Conservation (phyloP, 2,329 filamentous ascomycete species). For the Neofusicoccum laricinum region DNA sequence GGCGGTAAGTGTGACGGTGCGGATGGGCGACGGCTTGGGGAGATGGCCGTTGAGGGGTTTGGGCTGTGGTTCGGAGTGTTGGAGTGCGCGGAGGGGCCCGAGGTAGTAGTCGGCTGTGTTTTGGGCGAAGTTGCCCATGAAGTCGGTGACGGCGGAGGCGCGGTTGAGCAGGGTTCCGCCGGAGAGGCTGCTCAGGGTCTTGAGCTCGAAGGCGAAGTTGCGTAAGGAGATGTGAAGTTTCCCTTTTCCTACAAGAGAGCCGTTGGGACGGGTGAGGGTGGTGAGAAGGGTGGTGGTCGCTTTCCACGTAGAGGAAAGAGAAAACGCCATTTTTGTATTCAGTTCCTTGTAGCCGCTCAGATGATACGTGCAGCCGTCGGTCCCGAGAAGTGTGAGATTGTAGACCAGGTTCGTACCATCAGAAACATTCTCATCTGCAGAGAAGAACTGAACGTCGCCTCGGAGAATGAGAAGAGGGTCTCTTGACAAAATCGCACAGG, state of each 20-base stretch:
- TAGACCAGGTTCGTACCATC: constrained; percentile 61
- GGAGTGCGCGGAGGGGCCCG: constrained; percentile 53
- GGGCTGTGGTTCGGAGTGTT: constrained; percentile 46
- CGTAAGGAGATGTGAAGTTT: constrained; percentile 55
- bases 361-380: constrained; percentile 51
- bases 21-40: constrained; percentile 47
- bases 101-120: constrained; percentile 55
- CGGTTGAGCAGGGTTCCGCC: constrained; percentile 27
- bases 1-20: constrained; percentile 49
- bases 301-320: constrained; percentile 56
- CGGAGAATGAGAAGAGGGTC: constrained; percentile 59
- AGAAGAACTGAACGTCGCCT: constrained; percentile 59
- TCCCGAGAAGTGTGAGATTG: constrained; percentile 59
- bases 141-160: constrained; percentile 39
- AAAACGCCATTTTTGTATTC: constrained; percentile 57
- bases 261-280: constrained; percentile 48
- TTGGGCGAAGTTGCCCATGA: constrained; percentile 56
- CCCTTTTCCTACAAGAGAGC: constrained; percentile 54
- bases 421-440: constrained; percentile 50
- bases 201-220: constrained; percentile 56
- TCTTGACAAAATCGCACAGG: constrained; percentile 40
- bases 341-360: constrained; percentile 64
- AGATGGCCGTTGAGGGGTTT: constrained; percentile 45
- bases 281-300: constrained; percentile 63
- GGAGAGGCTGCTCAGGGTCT: constrained; percentile 54